Evolutionary conservation across 306 rosid genomes (phyloP).

Genomic region (Prinsepia uniflora): DNA sequence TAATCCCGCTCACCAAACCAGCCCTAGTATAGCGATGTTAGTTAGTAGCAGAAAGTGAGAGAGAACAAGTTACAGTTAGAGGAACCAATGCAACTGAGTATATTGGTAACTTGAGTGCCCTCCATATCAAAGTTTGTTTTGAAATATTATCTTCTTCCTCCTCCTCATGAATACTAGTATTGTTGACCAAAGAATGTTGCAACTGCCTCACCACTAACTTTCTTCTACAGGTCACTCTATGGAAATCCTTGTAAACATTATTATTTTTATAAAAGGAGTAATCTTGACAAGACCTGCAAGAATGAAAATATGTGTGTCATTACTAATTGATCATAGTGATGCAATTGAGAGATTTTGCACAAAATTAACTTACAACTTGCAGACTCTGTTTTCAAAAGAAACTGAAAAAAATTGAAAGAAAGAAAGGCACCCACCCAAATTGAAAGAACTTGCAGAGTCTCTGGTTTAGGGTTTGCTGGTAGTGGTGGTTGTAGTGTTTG

Average conservation of each 20-base stretch:
- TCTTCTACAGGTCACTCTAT: constrained; percentile 21
- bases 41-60: background rate
- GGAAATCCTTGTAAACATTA: constrained; percentile 17
- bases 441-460: too few species aligned
- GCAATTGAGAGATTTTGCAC: too few species aligned
- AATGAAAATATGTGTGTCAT: background rate
- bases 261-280: constrained; percentile 2
- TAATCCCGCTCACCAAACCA: background rate
- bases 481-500: too few species aligned
- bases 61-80: constrained; percentile 61
- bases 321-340: too few species aligned
- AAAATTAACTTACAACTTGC: too few species aligned
- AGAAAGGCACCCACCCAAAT: too few species aligned
- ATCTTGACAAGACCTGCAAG: constrained; percentile 15
- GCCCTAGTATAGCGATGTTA: background rate
- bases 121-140: constrained; percentile 64
- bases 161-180: constrained; percentile 15
- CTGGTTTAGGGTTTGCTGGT: too few species aligned
- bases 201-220: constrained; percentile 22
- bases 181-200: constrained; percentile 8
- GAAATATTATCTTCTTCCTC: constrained; percentile 38
- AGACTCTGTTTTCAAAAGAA: too few species aligned
- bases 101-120: constrained; percentile 79
- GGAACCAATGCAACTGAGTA: constrained; percentile 89
- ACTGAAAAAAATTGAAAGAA: too few species aligned